These are phyloP conservation scores for Coprinellus aureogranulatus DNA, from an alignment of 768 basidiomycete species.

Conservation along the genomic window DNA sequence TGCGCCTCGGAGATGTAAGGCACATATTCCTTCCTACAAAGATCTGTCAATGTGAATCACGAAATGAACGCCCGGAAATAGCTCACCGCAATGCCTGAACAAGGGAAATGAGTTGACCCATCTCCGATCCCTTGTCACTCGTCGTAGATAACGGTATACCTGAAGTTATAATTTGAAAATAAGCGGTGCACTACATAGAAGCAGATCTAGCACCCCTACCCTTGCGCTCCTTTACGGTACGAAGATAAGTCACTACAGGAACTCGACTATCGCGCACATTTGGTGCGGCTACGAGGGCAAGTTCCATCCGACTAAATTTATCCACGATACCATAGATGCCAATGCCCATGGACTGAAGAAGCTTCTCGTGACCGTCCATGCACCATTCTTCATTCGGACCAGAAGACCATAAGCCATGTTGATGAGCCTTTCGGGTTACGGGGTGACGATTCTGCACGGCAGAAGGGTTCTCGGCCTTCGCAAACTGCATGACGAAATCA, in stretches of 20 bases:
- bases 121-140: slow-evolving; percentile 22
- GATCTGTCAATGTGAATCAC: neutral
- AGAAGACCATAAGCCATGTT: slow-evolving; percentile 18
- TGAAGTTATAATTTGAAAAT: slow-evolving; percentile 4
- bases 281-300: slow-evolving; percentile 18
- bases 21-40: slow-evolving; percentile 10
- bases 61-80: neutral
- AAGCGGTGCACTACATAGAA: neutral
- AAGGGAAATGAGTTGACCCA: slow-evolving; percentile 18
- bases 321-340: slow-evolving; percentile 23
- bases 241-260: slow-evolving; percentile 16
- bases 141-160: slow-evolving; percentile 22
- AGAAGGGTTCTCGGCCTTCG: slow-evolving; percentile 6
- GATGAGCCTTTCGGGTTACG: slow-evolving; percentile 17
- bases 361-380: slow-evolving; percentile 28
- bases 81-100: slow-evolving; percentile 18
- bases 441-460: slow-evolving; percentile 15
- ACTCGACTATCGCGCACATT: slow-evolving; percentile 16
- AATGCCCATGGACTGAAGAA: slow-evolving; percentile 22
- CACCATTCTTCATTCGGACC: slow-evolving; percentile 32
- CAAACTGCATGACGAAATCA: slow-evolving; percentile 10
- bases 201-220: slow-evolving; percentile 11
- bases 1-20: slow-evolving; percentile 16
- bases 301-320: slow-evolving; percentile 20
- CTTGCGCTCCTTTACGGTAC: slow-evolving; percentile 9